Evolutionary conservation across 1,284 basidiomycete genomes (phyloP).

Genomic region (Sanghuangporus baumii): DNA sequence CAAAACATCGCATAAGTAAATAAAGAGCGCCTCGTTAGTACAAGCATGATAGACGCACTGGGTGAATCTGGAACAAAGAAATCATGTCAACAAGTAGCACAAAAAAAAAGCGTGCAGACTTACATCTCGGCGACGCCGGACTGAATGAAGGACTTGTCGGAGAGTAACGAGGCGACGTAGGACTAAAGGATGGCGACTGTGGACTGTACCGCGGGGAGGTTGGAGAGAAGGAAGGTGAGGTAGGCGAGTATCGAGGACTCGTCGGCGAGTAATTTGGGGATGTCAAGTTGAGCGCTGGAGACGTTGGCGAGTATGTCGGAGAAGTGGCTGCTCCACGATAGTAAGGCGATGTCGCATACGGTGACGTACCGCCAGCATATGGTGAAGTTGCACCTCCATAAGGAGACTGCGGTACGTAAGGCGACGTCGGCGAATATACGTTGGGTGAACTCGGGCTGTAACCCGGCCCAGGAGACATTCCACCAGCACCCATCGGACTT

Average conservation of each 20-base stretch:
- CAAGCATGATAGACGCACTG: conserved; percentile 43
- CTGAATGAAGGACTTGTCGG: conserved; percentile 85
- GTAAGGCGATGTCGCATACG: conserved; percentile 76
- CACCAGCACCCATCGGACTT: conserved; percentile 74
- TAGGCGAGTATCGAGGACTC: conserved; percentile 81
- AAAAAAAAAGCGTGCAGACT: conserved; percentile 28
- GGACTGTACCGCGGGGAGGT: conserved; percentile 80
- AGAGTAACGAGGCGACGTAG: conserved; percentile 79
- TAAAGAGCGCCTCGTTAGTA: conserved; percentile 10
- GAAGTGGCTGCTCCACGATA: conserved; percentile 70
- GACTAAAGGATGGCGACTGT: conserved; percentile 80
- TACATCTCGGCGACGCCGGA: conserved; percentile 80
- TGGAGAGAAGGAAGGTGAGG: conserved; percentile 82
- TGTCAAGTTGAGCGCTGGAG: conserved; percentile 72
- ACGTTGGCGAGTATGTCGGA: conserved; percentile 84
- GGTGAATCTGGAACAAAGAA: conserved; percentile 58
- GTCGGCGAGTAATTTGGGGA: conserved; percentile 86
- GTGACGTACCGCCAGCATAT: conserved; percentile 58
- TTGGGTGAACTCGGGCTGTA: conserved; percentile 83
- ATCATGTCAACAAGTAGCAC: conserved; percentile 20
- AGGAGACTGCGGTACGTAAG: conserved; percentile 82
- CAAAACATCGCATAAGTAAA: conserved; percentile 20
- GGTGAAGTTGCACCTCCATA: conserved; percentile 78
- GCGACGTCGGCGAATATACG: conserved; percentile 83
- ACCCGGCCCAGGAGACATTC: conserved; percentile 75